Percentiles rank a stretch among this genome's conserved stretches.
phyloP scores from a whole-genome alignment of 2,329 filamentous ascomycete genomes.

The Lecanosticta acicola region DNA sequence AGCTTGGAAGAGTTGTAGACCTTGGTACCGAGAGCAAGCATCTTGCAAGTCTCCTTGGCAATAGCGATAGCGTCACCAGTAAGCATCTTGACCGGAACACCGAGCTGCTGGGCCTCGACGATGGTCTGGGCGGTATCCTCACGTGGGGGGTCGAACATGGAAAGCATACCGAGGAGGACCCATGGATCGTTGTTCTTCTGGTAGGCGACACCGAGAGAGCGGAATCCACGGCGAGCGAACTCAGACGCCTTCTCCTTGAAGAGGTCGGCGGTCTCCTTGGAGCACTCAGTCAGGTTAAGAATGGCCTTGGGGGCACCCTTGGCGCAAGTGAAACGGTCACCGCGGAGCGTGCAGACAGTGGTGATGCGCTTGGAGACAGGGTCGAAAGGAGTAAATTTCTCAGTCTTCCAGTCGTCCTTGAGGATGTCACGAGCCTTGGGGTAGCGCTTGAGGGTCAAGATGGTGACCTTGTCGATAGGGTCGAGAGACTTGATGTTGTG shows the following conservation, averaged over 20 bases:
- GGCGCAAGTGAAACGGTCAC: conserved; percentile 65
- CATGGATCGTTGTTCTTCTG: conserved; percentile 70
- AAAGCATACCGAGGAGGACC: conserved; percentile 69
- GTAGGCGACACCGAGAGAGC: conserved; percentile 71
- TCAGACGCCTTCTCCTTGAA: conserved; percentile 70
- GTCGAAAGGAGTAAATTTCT: conserved; percentile 73
- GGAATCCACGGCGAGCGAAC: conserved; percentile 74
- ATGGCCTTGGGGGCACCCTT: conserved; percentile 76
- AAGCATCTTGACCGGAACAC: conserved; percentile 75
- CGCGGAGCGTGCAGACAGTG: conserved; percentile 61
- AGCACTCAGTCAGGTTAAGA: conserved; percentile 62
- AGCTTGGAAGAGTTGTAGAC: conserved; percentile 76
- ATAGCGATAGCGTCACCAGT: conserved; percentile 76
- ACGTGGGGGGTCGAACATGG: conserved; percentile 75
- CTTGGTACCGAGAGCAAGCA: conserved; percentile 72
- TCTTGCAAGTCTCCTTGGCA: conserved; percentile 77
- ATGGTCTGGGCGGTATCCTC: conserved; percentile 75
- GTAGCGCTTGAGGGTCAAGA: conserved; percentile 69
- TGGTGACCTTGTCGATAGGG: conserved; percentile 74
- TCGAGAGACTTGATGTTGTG: conserved; percentile 75
- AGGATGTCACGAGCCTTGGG: conserved; percentile 73
- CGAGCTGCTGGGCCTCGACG: conserved; percentile 67
- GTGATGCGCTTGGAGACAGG: conserved; percentile 77
- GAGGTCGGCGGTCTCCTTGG: conserved; percentile 57
- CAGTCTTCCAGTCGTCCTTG: conserved; percentile 67